Percentiles rank a stretch among this genome's conserved stretches.
These are phyloP conservation scores for Phascolomyces articulosus DNA, from an alignment of 371 early-diverging fungal genomes.

Conservation along the genomic window DNA sequence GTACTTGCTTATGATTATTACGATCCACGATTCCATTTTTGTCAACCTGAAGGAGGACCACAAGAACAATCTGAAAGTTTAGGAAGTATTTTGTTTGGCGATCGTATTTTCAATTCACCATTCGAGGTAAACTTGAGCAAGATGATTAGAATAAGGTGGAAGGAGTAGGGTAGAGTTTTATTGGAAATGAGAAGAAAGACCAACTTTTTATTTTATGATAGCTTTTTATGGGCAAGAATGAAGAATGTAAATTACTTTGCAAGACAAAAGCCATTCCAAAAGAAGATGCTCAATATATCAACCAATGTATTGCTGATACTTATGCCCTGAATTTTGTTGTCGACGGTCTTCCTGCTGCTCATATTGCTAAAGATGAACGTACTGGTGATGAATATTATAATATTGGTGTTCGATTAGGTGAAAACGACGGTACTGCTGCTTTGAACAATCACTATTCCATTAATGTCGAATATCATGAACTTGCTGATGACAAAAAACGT, in stretches of 20 bases:
- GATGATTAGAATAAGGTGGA: no score
- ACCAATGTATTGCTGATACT: conserved; percentile 76
- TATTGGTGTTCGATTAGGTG: conserved; percentile 78
- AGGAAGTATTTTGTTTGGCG: conserved; percentile 92
- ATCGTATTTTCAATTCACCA: conserved; percentile 83
- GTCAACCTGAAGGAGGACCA: conserved; percentile 67
- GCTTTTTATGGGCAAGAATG: conserved; percentile 36
- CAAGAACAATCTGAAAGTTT: conserved; percentile 76
- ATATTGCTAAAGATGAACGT: conserved; percentile 26
- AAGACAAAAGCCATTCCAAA: conserved; percentile 50
- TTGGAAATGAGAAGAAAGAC: neutral
- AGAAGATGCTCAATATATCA: conserved; percentile 81
- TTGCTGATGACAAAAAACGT: conserved; percentile 62
- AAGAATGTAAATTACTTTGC: conserved; percentile 69
- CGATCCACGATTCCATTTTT: conserved; percentile 81
- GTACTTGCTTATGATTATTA: conserved; percentile 88
- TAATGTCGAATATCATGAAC: conserved; percentile 80
- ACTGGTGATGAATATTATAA: conserved; percentile 65
- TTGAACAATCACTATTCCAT: conserved; percentile 94
- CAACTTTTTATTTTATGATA: neutral
- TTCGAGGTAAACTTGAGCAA: conserved; percentile 62
- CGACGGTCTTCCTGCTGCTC: conserved; percentile 89
- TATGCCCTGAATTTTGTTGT: conserved; percentile 81
- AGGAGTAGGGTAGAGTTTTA: neutral
- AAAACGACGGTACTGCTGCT: conserved; percentile 10